phyloP scores from a whole-genome alignment of 306 rosid genomes.

The Trifolium fragiferum region DNA sequence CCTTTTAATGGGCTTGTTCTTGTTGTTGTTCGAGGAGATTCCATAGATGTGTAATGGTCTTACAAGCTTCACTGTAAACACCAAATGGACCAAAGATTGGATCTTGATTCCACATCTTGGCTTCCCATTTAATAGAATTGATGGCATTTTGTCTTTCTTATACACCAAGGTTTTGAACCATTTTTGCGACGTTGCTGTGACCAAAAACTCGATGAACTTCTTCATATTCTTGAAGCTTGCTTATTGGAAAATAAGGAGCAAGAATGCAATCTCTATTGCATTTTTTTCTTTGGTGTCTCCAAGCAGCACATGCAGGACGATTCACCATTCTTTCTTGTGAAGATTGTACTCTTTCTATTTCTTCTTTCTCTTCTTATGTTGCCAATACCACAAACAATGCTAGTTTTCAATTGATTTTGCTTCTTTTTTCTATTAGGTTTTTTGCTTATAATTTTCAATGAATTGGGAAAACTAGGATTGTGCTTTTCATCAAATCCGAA shows the following conservation, averaged over 20 bases:
- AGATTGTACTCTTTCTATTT: not conserved
- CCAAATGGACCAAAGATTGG: conserved; percentile 26
- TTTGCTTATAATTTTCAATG: not conserved
- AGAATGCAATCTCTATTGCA: conserved; percentile 12
- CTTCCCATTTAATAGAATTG: conserved; percentile 24
- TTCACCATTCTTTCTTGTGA: not conserved
- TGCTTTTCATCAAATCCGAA: not conserved
- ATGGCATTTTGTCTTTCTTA: conserved; percentile 24
- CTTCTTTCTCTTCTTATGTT: not conserved
- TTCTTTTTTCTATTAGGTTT: not conserved
- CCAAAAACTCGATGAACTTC: conserved; percentile 22
- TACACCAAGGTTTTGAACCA: not conserved
- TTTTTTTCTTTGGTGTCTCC: conserved; percentile 17
- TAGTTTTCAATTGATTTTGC: not conserved
- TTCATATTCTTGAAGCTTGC: not conserved
- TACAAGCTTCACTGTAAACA: not conserved
- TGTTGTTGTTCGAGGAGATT: too few species aligned
- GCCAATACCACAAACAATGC: not conserved
- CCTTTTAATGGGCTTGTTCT: not conserved
- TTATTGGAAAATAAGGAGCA: not conserved
- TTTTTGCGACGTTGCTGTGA: not conserved
- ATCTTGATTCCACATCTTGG: conserved; percentile 13
- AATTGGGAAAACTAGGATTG: not conserved
- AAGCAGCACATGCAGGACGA: conserved; percentile 19
- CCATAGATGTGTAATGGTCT: not conserved